Percentiles rank a stretch among this genome's conserved stretches.
phyloP scores from a whole-genome alignment of 2,329 filamentous ascomycete genomes.

The Penicillium sp. region DNA sequence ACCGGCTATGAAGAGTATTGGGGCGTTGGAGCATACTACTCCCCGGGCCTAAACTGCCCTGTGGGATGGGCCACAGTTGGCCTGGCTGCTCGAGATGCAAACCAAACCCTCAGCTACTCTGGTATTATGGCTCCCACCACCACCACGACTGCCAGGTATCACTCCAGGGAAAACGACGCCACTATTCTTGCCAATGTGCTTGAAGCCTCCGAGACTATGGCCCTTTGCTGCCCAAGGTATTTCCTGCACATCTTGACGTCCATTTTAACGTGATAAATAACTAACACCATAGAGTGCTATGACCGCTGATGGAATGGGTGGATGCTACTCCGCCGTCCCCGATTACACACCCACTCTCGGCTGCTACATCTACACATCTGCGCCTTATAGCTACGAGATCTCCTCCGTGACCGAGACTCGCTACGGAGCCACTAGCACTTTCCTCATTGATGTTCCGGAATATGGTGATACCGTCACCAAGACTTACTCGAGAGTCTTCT shows the following conservation, averaged over 20 bases:
- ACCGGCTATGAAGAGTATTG: not conserved
- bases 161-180: not conserved
- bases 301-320: not conserved
- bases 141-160: not conserved
- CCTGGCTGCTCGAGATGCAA: not conserved
- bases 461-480: not conserved
- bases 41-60: slow-evolving; percentile 11
- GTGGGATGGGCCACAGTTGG: slow-evolving; percentile 8
- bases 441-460: not conserved
- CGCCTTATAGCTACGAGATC: not conserved
- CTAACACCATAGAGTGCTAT: not conserved
- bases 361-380: not conserved
- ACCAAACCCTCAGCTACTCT: not conserved
- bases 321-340: not conserved
- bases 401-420: not conserved
- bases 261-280: not conserved
- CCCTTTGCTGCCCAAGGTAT: not conserved
- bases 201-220: not conserved
- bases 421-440: not conserved
- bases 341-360: not conserved
- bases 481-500: not conserved
- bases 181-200: not conserved
- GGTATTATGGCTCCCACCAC: not conserved
- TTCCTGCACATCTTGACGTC: not conserved
- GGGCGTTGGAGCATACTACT: slow-evolving; percentile 6